Base-by-base conservation (phyloP, 2,329 filamentous ascomycete genomes). In the Penicillium polonicum region DNA sequence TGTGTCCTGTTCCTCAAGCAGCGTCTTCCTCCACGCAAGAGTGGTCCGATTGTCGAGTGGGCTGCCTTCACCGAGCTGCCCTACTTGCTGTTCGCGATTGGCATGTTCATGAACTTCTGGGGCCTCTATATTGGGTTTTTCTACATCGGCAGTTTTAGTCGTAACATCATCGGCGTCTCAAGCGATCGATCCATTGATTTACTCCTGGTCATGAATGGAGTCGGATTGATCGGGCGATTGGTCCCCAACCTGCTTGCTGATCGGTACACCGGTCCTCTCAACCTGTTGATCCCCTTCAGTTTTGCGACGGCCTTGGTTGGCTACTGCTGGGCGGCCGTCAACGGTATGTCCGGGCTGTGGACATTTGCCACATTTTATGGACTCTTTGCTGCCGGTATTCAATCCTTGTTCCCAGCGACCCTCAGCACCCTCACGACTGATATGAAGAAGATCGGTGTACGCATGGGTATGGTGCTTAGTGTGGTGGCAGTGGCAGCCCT, bases 301-400 rank as follows among this genome's bases (percentile, higher is more conserved):
- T 58, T 79, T 12, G 60, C 73, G 7, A 78, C 80, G 0, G 71
- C 72, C 2, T 52, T 80, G 5, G 66, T 81, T 21, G 65, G 79
- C 1, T 83, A 83, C 58, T 77, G 75, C 62, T 90, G 87, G 87
- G 81, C 83, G 19, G 81, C 78, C 1, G 83, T 91, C 7, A 60
- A 69, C 1, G 74, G 74, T 17, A 70, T 80, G 0, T 48, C 73
- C 0, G 80, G 81, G 0, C 73, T 90, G 29, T 89, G 88, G 65
- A 79, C 77, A 1, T 91, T 88, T 80, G 76, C 83, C 0, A 75
- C 80, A 0, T 78, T 87, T 55, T 89, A 88, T 66, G 89, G 89
- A 1, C 77, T 89, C 48, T 81, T 81, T 2, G 84, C 81, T 0
- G 86, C 85, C 0, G 85, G 80, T 0, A 83, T 90, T 46, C 87